These are phyloP conservation scores for Oryza nivara DNA, from an alignment of 176 grass and related monocot genomes.

Conservation along the genomic window DNA sequence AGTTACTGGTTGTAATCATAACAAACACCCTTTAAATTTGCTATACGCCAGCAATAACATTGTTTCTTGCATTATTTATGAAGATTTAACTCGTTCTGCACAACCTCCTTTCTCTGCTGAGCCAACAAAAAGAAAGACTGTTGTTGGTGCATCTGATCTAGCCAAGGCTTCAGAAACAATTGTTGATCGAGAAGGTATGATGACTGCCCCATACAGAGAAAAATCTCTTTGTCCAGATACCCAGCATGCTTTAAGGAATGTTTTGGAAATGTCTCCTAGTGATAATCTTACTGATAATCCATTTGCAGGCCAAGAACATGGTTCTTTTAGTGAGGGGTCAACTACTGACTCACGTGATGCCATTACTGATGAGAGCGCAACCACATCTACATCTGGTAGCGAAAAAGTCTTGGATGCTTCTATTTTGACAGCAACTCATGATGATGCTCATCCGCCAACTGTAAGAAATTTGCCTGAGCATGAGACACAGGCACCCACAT, in stretches of 20 bases:
- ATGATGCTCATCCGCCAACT: not conserved
- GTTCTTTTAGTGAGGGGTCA: not conserved
- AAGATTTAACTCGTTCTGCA: conserved; percentile 21
- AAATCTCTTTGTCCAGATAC: not conserved
- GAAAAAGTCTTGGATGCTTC: not conserved
- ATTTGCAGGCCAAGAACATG: not conserved
- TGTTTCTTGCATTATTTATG: conserved; percentile 26
- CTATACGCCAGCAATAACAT: not conserved
- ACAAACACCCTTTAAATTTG: not conserved
- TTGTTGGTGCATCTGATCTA: conserved; percentile 1
- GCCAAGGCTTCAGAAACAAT: not conserved
- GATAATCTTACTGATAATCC: conserved; percentile 5
- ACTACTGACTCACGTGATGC: not conserved
- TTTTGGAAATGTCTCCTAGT: not conserved
- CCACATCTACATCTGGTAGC: not conserved
- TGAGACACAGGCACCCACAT: not conserved
- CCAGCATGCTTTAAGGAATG: not conserved
- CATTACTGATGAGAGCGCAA: not conserved
- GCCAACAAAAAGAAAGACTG: conserved; percentile 12
- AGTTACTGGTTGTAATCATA: not conserved
- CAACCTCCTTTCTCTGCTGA: conserved; percentile 1
- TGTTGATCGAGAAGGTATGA: not conserved
- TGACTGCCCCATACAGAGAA: not conserved
- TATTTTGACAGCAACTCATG: not conserved
- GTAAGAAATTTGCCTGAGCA: not conserved